Percentiles rank a stretch among this genome's conserved stretches.
Conservation (phyloP, 2,329 filamentous ascomycete genomes). For the Anisogramma anomala region DNA sequence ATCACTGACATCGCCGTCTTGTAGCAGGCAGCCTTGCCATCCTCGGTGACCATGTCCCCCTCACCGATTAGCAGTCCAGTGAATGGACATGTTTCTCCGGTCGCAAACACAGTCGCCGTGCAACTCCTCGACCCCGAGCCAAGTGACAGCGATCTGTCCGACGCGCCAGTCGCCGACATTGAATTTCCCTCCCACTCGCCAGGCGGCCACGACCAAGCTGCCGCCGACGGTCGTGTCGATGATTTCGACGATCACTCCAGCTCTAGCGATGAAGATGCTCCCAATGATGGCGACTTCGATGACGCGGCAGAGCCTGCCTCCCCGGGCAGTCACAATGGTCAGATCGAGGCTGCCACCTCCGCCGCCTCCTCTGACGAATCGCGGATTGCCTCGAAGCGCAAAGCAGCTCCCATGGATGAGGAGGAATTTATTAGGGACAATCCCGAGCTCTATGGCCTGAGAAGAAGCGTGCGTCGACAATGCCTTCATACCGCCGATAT, state of each 20-base stretch:
- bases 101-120: slow-evolving; percentile 33
- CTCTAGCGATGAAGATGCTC: slow-evolving; percentile 43
- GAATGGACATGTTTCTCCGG: slow-evolving; percentile 54
- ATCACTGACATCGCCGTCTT: slow-evolving; percentile 37
- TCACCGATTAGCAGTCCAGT: slow-evolving; percentile 49
- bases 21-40: slow-evolving; percentile 50
- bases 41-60: slow-evolving; percentile 52
- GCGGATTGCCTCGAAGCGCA: slow-evolving; percentile 60
- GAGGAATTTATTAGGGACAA: slow-evolving; percentile 82
- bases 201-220: slow-evolving; percentile 26
- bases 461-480: slow-evolving; percentile 60
- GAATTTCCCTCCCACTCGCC: slow-evolving; percentile 16
- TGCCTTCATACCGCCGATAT: not conserved
- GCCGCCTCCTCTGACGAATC: slow-evolving; percentile 57
- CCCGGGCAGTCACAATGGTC: slow-evolving; percentile 33
- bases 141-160: slow-evolving; percentile 68
- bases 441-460: slow-evolving; percentile 85
- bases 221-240: slow-evolving; percentile 24
- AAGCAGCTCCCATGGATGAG: slow-evolving; percentile 50
- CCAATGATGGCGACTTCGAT: slow-evolving; percentile 59
- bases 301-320: slow-evolving; percentile 53
- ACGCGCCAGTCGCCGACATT: slow-evolving; percentile 45
- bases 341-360: slow-evolving; percentile 43
- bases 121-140: slow-evolving; percentile 33
- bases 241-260: slow-evolving; percentile 35